These are phyloP conservation scores for Aureobasidium sp. DNA, from an alignment of 2,329 filamentous ascomycete genomes.

Conservation along the genomic window DNA sequence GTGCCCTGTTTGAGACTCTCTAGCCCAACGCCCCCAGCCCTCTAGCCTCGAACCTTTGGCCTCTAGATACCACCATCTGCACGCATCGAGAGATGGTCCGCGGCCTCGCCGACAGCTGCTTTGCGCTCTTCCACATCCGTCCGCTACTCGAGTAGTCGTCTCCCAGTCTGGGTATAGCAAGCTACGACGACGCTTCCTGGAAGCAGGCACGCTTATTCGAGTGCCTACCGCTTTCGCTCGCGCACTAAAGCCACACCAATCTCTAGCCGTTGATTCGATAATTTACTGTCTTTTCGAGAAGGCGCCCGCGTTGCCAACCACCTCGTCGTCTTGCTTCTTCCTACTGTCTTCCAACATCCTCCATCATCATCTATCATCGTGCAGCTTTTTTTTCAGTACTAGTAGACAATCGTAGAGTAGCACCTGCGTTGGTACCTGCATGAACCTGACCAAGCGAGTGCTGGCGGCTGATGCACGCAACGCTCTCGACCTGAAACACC, in stretches of 20 bases:
- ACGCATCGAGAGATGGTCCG: conserved; percentile 1
- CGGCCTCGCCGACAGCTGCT: not conserved
- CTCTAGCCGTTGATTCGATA: conserved; percentile 15
- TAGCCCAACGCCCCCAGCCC: conserved; percentile 3
- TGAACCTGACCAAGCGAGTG: not conserved
- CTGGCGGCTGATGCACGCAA: conserved; percentile 11
- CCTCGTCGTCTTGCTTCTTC: not conserved
- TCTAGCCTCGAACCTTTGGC: conserved; percentile 2
- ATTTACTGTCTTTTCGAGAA: not conserved
- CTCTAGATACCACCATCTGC: not conserved
- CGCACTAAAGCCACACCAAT: conserved; percentile 9
- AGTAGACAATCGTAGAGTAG: not conserved
- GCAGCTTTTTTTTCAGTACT: not conserved
- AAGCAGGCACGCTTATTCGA: conserved; percentile 4
- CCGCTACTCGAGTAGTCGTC: no score
- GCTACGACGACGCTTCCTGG: not conserved
- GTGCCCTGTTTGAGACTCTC: conserved; percentile 14
- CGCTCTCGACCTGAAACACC: conserved; percentile 11
- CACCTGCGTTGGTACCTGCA: conserved; percentile 12
- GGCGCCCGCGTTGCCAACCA: not conserved
- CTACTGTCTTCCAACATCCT: not conserved
- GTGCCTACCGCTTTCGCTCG: conserved; percentile 9
- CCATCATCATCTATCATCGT: not conserved
- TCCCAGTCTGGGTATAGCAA: no score
- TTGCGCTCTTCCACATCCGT: not conserved